Percentiles rank a stretch among this genome's conserved stretches.
These are phyloP conservation scores for Boletus semigastroideus DNA, from an alignment of 1,284 basidiomycete species.

Conservation along the genomic window DNA sequence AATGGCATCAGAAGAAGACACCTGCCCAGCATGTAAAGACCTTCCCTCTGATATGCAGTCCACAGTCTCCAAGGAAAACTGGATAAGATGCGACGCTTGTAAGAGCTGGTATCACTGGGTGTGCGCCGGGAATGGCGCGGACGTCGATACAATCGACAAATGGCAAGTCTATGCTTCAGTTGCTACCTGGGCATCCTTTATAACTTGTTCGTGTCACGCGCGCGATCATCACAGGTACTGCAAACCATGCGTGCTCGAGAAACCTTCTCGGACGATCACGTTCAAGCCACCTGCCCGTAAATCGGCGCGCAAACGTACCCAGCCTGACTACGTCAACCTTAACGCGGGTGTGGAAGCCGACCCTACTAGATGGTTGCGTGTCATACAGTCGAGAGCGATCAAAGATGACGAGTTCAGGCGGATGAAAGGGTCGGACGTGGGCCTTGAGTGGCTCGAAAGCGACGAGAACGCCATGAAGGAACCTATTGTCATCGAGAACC, in stretches of 20 bases:
- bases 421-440: conserved; percentile 66
- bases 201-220: conserved; percentile 17
- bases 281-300: conserved; percentile 75
- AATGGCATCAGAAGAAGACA: conserved; percentile 33
- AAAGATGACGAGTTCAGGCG: conserved; percentile 61
- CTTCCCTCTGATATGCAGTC: conserved; percentile 25
- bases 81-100: conserved; percentile 76
- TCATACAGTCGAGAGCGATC: conserved; percentile 65
- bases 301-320: conserved; percentile 68
- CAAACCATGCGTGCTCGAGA: conserved; percentile 54
- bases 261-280: conserved; percentile 65
- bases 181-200: conserved; percentile 7
- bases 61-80: conserved; percentile 55
- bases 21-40: conserved; percentile 45
- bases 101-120: conserved; percentile 82
- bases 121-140: conserved; percentile 66
- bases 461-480: conserved; percentile 72
- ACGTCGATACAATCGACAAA: conserved; percentile 61
- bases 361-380: conserved; percentile 63
- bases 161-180: conserved; percentile 41
- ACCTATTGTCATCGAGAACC: conserved; percentile 72
- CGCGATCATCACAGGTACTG: conserved; percentile 59
- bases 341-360: conserved; percentile 63
- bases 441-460: conserved; percentile 67
- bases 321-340: conserved; percentile 75